These are phyloP conservation scores for Coemansia sp. DNA, from an alignment of 371 early-diverging fungal species.

Conservation along the genomic window DNA sequence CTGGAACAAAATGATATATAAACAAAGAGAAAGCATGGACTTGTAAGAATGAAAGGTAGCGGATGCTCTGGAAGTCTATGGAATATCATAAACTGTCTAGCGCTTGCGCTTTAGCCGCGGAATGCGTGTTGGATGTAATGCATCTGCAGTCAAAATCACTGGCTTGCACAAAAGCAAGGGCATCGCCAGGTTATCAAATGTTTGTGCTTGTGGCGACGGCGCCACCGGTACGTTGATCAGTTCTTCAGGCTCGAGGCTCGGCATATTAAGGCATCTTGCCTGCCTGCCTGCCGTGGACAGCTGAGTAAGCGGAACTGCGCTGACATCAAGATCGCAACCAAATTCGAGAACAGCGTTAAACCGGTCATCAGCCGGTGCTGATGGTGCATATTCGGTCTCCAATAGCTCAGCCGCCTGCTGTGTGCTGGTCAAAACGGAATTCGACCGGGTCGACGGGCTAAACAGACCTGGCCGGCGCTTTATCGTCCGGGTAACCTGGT, in stretches of 20 bases:
- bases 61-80: no score
- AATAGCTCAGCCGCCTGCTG: slow-evolving; percentile 7
- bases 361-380: slow-evolving; percentile 4
- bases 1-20: no score
- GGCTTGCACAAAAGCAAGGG: slow-evolving; percentile 17
- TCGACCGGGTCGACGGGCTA: not conserved
- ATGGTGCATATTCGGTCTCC: slow-evolving; percentile 49
- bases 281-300: slow-evolving; percentile 5
- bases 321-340: slow-evolving; percentile 40
- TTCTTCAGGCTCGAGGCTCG: slow-evolving; percentile 24
- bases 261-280: slow-evolving; percentile 15
- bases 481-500: slow-evolving; percentile 23
- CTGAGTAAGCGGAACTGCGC: slow-evolving; percentile 39
- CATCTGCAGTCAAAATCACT: slow-evolving; percentile 15
- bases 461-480: slow-evolving; percentile 36
- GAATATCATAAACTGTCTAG: slow-evolving; percentile 2
- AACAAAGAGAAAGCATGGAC: no score
- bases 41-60: no score
- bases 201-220: not conserved
- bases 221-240: slow-evolving; percentile 17
- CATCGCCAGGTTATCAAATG: not conserved
- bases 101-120: slow-evolving; percentile 49
- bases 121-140: slow-evolving; percentile 40
- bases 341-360: slow-evolving; percentile 37
- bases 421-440: not conserved